Evolutionary conservation across 1,284 basidiomycete genomes (phyloP).

Genomic region (Puccinia sorghi): DNA sequence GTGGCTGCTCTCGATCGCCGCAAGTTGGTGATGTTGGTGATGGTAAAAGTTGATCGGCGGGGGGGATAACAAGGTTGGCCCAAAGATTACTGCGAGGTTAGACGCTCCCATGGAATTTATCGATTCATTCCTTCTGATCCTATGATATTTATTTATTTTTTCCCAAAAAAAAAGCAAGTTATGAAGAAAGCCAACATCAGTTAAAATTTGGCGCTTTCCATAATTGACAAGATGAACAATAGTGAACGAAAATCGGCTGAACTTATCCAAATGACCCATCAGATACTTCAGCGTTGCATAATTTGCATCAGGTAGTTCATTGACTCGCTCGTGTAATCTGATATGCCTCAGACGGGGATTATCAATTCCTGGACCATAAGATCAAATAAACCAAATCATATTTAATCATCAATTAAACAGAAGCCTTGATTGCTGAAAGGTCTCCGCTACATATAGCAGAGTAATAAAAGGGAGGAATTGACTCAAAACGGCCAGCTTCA

Average conservation of each 20-base stretch:
- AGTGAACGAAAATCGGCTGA: neutral
- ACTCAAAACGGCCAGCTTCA: conserved; percentile 77
- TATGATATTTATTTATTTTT: conserved; percentile 4
- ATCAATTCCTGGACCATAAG: conserved; percentile 70
- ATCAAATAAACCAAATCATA: neutral
- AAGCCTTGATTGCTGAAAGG: neutral
- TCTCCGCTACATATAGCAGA: conserved; percentile 10
- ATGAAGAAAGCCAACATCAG: neutral
- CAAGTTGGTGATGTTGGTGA: conserved; percentile 11
- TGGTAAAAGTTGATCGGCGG: conserved; percentile 59
- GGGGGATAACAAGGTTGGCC: conserved; percentile 83
- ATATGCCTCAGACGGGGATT: conserved; percentile 92
- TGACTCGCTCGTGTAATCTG: conserved; percentile 91
- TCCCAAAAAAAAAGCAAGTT: neutral
- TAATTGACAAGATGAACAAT: neutral
- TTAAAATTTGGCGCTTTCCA: neutral
- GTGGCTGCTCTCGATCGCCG: conserved; percentile 52
- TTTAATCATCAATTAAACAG: conserved; percentile 12
- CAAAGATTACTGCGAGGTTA: conserved; percentile 95
- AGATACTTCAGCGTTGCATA: conserved; percentile 96
- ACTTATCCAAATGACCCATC: conserved; percentile 89
- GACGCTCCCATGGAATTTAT: conserved; percentile 90
- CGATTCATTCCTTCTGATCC: conserved; percentile 50
- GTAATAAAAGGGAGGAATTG: neutral
- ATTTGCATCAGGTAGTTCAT: conserved; percentile 95